These are phyloP conservation scores for Picea abies DNA, from an alignment of 83 land plant genomes.

Conservation along the genomic window DNA sequence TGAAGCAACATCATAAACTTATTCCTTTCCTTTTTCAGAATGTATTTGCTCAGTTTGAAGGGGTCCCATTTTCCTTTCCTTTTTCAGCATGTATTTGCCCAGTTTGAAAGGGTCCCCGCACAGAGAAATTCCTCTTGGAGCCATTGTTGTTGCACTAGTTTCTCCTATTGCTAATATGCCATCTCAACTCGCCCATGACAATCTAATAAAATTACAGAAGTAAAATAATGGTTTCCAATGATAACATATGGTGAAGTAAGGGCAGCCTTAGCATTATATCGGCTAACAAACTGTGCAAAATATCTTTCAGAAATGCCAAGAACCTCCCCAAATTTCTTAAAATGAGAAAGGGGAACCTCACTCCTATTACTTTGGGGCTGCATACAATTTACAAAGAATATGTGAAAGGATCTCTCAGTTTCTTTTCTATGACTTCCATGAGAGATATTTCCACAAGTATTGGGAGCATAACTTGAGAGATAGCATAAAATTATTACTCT, in stretches of 20 bases:
- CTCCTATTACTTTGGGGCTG: slow-evolving; percentile 67
- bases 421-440: slow-evolving; percentile 30
- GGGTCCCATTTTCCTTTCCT: slow-evolving; percentile 34
- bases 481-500: neutral
- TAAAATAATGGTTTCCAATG: slow-evolving; percentile 74
- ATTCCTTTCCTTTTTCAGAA: slow-evolving; percentile 40
- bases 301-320: slow-evolving; percentile 81
- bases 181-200: slow-evolving; percentile 94
- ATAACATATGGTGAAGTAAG: slow-evolving; percentile 87
- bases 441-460: neutral
- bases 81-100: slow-evolving; percentile 28
- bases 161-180: slow-evolving; percentile 48
- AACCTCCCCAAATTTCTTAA: slow-evolving; percentile 90
- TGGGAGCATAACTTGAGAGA: slow-evolving; percentile 3
- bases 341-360: slow-evolving; percentile 76
- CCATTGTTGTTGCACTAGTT: slow-evolving; percentile 12
- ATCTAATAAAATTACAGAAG: slow-evolving; percentile 52
- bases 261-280: slow-evolving; percentile 89
- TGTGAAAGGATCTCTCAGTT: slow-evolving; percentile 68
- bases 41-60: slow-evolving; percentile 24
- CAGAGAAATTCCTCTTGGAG: slow-evolving; percentile 14
- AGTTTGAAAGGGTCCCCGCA: slow-evolving; percentile 20
- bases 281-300: slow-evolving; percentile 84
- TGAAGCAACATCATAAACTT: slow-evolving; percentile 21
- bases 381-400: slow-evolving; percentile 84